A percentile compares a stretch with the other conserved stretches of the same genome.
These are phyloP conservation scores for Trichoderma reesei DNA, from an alignment of 495 filamentous ascomycete genomes.

Conservation along the genomic window DNA sequence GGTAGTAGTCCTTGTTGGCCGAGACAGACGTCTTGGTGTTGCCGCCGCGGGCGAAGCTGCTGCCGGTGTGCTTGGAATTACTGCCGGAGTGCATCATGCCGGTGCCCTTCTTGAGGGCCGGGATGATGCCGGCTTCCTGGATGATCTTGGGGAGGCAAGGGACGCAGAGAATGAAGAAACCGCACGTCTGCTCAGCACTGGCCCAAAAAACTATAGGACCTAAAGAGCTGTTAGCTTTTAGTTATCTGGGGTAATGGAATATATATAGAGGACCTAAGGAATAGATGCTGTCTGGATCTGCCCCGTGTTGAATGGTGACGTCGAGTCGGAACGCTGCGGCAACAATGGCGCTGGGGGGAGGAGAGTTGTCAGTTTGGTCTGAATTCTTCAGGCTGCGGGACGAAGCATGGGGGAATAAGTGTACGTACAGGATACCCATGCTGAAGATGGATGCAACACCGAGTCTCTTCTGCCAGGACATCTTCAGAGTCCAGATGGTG, in stretches of 20 bases:
- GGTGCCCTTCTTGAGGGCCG: conserved; percentile 13
- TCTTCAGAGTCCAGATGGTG: conserved; percentile 28
- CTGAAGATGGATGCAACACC: conserved; percentile 29
- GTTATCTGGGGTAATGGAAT: too few relatives aligned
- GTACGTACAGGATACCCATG: conserved; percentile 29
- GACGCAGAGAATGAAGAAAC: conserved; percentile 23
- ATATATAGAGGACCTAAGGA: conserved; percentile 12
- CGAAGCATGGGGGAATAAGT: not conserved
- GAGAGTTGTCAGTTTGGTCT: not conserved
- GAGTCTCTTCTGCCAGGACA: conserved; percentile 22
- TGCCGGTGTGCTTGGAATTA: conserved; percentile 9
- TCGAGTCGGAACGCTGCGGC: conserved; percentile 23
- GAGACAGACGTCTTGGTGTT: conserved; percentile 10
- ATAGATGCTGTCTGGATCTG: conserved; percentile 18
- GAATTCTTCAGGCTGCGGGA: too few relatives aligned
- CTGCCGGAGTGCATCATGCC: conserved; percentile 12
- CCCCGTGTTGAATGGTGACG: conserved; percentile 19
- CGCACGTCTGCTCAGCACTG: conserved; percentile 24
- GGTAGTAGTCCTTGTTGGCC: conserved; percentile 18
- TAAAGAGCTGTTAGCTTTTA: not conserved
- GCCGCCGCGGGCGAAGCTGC: conserved; percentile 7
- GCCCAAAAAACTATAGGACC: conserved; percentile 22
- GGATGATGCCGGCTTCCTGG: conserved; percentile 14
- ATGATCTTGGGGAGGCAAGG: conserved; percentile 21
- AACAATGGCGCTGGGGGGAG: conserved; percentile 19